Evolutionary conservation across 1,284 basidiomycete species (phyloP).

Genomic region (Thelephora terrestris): DNA sequence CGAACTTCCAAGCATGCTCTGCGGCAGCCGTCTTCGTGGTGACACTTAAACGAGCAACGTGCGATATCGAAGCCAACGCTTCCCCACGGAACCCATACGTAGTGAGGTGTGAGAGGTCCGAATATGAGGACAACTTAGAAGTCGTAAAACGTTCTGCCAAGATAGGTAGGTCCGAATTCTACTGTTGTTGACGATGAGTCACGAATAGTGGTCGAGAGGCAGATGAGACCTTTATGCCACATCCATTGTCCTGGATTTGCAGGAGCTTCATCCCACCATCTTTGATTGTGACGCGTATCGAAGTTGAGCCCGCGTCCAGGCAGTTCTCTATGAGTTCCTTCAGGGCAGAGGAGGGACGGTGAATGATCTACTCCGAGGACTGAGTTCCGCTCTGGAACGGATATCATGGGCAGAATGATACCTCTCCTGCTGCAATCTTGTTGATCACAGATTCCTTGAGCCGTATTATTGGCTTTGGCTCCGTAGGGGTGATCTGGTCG

Average conservation of each 20-base stretch:
- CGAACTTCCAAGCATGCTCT: constrained; percentile 84
- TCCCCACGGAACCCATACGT: constrained; percentile 99
- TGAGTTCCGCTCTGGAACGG: not conserved
- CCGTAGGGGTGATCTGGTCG: constrained; percentile 7
- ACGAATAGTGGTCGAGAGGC: not conserved
- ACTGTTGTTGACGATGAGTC: not conserved
- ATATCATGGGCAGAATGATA: constrained; percentile 19
- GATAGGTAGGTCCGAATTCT: constrained; percentile 74
- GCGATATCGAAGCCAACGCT: constrained; percentile 93
- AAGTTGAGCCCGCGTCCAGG: constrained; percentile 85
- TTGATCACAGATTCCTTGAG: constrained; percentile 71
- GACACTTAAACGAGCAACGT: constrained; percentile 85
- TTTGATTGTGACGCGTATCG: constrained; percentile 83
- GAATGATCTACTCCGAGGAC: constrained; percentile 71
- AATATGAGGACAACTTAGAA: constrained; percentile 83
- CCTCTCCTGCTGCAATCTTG: constrained; percentile 77
- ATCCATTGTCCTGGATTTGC: constrained; percentile 96
- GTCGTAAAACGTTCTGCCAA: constrained; percentile 96
- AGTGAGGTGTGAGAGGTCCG: constrained; percentile 75
- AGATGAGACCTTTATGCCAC: constrained; percentile 71
- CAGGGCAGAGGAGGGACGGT: constrained; percentile 89
- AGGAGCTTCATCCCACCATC: constrained; percentile 94
- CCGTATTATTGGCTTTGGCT: constrained; percentile 51
- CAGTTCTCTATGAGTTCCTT: constrained; percentile 97
- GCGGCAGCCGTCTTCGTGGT: constrained; percentile 82